phyloP scores from a whole-genome alignment of 2,329 filamentous ascomycete genomes.

The Cladosporium phlei region DNA sequence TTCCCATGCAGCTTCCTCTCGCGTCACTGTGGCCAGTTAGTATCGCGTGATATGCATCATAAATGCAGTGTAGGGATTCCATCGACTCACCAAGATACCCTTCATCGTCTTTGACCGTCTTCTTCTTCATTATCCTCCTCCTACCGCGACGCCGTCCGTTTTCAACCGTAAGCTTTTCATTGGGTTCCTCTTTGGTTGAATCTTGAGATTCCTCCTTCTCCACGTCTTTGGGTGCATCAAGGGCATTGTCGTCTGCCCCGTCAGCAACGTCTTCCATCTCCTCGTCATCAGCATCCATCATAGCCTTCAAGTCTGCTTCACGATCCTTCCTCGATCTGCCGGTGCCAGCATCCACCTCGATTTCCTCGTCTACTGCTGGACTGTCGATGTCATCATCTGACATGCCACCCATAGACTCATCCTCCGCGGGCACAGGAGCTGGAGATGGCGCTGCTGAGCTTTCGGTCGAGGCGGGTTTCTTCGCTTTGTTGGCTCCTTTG shows the following conservation, averaged over 20 bases:
- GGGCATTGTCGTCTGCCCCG: constrained; percentile 19
- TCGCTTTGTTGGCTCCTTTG: constrained; percentile 38
- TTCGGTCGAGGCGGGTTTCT: constrained; percentile 35
- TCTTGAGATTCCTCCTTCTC: constrained; percentile 53
- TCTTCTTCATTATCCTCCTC: constrained; percentile 80
- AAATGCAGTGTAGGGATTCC: not conserved
- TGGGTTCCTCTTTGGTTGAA: constrained; percentile 31
- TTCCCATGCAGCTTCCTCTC: constrained; percentile 81
- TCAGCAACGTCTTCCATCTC: constrained; percentile 23
- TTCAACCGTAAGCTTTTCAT: constrained; percentile 47
- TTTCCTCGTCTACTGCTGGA: constrained; percentile 56
- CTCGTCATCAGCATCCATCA: constrained; percentile 64
- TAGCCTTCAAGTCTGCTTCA: constrained; percentile 61
- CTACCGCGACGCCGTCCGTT: constrained; percentile 69
- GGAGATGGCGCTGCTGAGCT: constrained; percentile 34
- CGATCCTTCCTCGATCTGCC: constrained; percentile 54
- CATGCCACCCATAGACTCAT: constrained; percentile 31
- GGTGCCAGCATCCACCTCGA: constrained; percentile 35
- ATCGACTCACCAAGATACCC: constrained; percentile 71
- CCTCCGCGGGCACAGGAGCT: constrained; percentile 28
- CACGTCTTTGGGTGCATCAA: constrained; percentile 3
- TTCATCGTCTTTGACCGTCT: constrained; percentile 78
- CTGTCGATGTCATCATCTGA: constrained; percentile 44
- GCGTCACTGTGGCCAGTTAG: constrained; percentile 61
- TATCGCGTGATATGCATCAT: not conserved